Conservation (phyloP, 2,329 filamentous ascomycete species). For the Fusarium begoniae region DNA sequence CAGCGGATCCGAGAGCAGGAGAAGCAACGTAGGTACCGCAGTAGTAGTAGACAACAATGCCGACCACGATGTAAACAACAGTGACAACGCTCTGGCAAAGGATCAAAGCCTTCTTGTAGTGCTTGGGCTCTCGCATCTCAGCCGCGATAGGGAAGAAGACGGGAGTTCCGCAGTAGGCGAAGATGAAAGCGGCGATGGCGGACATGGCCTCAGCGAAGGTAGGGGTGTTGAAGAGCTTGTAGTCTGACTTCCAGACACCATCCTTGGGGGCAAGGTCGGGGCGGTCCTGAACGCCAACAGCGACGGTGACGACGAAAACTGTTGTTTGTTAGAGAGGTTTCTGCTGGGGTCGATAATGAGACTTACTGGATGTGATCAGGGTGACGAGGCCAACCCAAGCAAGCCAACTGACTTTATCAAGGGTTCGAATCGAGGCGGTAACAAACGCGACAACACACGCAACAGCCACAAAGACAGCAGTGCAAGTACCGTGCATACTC, state of each 20-base stretch:
- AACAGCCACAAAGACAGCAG: slow-evolving; percentile 52
- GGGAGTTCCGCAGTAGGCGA: slow-evolving; percentile 50
- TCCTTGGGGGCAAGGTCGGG: slow-evolving; percentile 25
- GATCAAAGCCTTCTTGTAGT: slow-evolving; percentile 43
- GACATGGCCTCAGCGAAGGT: slow-evolving; percentile 46
- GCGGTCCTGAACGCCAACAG: slow-evolving; percentile 35
- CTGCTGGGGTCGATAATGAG: accelerated
- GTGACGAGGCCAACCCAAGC: slow-evolving; percentile 42
- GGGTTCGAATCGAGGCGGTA: slow-evolving; percentile 46
- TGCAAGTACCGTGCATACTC: slow-evolving; percentile 51
- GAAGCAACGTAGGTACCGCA: slow-evolving; percentile 58
- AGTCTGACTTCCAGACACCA: slow-evolving; percentile 45
- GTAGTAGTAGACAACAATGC: slow-evolving; percentile 55
- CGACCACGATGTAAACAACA: slow-evolving; percentile 47
- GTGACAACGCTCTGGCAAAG: slow-evolving; percentile 44
- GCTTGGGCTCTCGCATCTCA: slow-evolving; percentile 47
- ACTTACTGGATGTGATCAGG: slow-evolving; percentile 27
- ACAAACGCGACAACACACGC: slow-evolving; percentile 43
- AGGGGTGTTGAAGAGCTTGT: slow-evolving; percentile 45
- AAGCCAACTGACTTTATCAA: slow-evolving; percentile 46
- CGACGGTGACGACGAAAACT: slow-evolving; percentile 36
- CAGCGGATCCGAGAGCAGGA: slow-evolving; percentile 59
- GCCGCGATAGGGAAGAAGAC: slow-evolving; percentile 48
- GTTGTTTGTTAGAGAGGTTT: not conserved
- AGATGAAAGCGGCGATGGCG: slow-evolving; percentile 48